Evolutionary conservation across 768 basidiomycete genomes (phyloP).

Genomic region (Pisolithus microcarpus): DNA sequence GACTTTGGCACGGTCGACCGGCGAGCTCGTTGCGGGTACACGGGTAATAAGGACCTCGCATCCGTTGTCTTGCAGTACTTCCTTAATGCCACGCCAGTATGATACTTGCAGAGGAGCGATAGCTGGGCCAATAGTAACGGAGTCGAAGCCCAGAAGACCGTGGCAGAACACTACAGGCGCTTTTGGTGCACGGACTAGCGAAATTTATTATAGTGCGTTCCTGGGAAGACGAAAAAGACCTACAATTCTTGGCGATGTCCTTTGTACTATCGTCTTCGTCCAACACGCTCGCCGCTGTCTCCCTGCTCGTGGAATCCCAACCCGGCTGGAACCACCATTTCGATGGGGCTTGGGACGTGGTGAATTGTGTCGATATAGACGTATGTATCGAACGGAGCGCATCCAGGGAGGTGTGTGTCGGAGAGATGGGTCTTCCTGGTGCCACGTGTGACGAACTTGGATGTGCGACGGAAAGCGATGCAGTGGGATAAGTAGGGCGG

Average conservation of each 20-base stretch:
- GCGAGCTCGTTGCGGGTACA: conserved; percentile 88
- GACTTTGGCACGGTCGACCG: conserved; percentile 82
- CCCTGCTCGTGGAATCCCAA: conserved; percentile 26
- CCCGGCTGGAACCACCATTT: conserved; percentile 53
- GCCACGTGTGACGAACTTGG: conserved; percentile 13
- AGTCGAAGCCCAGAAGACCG: conserved; percentile 86
- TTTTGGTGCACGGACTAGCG: conserved; percentile 64
- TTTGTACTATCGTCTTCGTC: conserved; percentile 46
- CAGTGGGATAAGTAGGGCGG: conserved; percentile 56
- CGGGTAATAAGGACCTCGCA: conserved; percentile 87
- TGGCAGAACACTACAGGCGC: conserved; percentile 95
- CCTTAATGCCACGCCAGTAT: conserved; percentile 96
- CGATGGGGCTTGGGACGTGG: conserved; percentile 13
- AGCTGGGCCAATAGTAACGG: conserved; percentile 67
- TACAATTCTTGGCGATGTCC: conserved; percentile 54
- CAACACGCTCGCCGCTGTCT: conserved; percentile 38
- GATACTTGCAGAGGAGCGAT: conserved; percentile 79
- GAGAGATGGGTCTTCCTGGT: conserved; percentile 29
- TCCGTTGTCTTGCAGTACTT: conserved; percentile 84
- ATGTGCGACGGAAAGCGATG: conserved; percentile 42
- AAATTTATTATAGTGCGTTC: background rate
- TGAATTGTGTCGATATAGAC: conserved; percentile 21
- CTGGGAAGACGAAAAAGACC: conserved; percentile 17
- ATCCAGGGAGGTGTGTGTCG: conserved; percentile 48
- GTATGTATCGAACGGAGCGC: conserved; percentile 42